Base-by-base conservation (phyloP, 257 asterid genomes). In the Penstemon eatonii region DNA sequence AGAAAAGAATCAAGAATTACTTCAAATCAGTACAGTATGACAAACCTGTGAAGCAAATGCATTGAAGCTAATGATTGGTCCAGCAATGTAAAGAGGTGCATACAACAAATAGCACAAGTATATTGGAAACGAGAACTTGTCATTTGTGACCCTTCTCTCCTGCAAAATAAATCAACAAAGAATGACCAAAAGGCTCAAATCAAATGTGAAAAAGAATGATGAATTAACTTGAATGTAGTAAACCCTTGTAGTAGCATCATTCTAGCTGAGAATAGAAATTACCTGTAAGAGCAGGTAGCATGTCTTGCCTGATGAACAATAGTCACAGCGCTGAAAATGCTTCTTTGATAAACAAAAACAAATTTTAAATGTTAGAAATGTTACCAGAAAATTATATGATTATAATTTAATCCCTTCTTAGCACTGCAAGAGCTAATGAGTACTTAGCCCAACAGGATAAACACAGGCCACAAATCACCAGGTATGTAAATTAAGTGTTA, bases 31-130 rank as follows among this genome's bases (percentile, higher is more conserved):
- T 49, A 54, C n/a, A 47, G 54, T 49, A 54, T 50, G 56, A 84
- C 92, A 76, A 76, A 93, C 99, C 97, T 93, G 99, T 6, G 97
- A 83, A 77, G 86, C 92, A 91, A 93, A 90, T 66, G 97, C 99
- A 58, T 89, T 93, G 92, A 93, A 93, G 86, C 91, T 89, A 73
- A 93, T 77, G 75, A 93, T 90, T 43, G 99, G 99, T 75, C 99
- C 99, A 70, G 99, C 97, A 78, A 93, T 82, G 77, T 93, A 93
- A 57, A 93, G 96, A 39, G 99, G 99, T n/a, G 96, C 95, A 70
- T 88, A 93, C 42, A 82, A 75, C 86, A 93, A 84, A 81, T 93
- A 93, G 74, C 96, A 88, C 79, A 93, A 74, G 89, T 93, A 93
- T 60, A 80, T 77, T 42, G 84, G 76, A 74, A 88, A 85, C 40